phyloP scores from a whole-genome alignment of 768 basidiomycete species.

The Suillus occidentalis region DNA sequence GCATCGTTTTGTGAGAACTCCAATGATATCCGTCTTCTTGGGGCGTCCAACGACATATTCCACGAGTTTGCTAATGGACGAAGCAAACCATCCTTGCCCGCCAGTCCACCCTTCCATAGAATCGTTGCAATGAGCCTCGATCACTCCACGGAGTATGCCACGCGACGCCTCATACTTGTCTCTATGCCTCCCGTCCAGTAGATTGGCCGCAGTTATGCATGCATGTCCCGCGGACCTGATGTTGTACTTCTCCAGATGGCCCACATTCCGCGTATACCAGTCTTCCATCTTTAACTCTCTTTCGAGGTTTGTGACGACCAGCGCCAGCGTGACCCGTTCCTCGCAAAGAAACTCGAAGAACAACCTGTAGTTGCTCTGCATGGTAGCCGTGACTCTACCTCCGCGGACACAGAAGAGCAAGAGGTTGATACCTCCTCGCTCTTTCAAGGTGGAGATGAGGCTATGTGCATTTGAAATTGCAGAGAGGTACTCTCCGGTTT shows the following conservation, averaged over 20 bases:
- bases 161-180: conserved; percentile 37
- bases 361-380: conserved; percentile 40
- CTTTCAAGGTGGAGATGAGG: conserved; percentile 34
- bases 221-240: conserved; percentile 36
- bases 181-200: conserved; percentile 23
- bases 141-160: neutral
- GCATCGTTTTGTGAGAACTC: conserved; percentile 19
- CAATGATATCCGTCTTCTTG: neutral
- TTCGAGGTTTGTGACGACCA: conserved; percentile 42
- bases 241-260: conserved; percentile 23
- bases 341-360: conserved; percentile 44
- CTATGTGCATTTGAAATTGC: conserved; percentile 30
- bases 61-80: neutral
- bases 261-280: conserved; percentile 34
- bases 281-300: conserved; percentile 33
- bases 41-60: neutral
- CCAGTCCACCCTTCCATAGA: conserved; percentile 10
- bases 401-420: conserved; percentile 43
- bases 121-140: neutral
- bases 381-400: conserved; percentile 37
- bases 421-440: conserved; percentile 37
- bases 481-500: conserved; percentile 24
- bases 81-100: conserved; percentile 10
- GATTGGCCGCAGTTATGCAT: conserved; percentile 38
- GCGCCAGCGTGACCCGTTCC: conserved; percentile 29